Base-by-base conservation (phyloP, 139 green algal genomes). In the Nannochloris sp. region DNA sequence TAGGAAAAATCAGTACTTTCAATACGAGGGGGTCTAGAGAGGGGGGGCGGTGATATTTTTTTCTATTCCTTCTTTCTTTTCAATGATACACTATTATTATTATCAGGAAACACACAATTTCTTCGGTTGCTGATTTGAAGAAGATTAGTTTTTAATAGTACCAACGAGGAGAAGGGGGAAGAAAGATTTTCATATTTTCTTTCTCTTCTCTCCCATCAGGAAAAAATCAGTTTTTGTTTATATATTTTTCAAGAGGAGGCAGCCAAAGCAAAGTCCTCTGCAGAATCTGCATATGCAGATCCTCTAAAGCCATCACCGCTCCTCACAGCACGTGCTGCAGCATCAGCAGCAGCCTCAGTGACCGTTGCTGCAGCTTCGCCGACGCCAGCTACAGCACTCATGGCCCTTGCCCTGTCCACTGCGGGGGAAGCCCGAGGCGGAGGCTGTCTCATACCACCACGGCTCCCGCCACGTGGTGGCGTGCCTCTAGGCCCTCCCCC, bases 311-410 rank as follows among this genome's bases (percentile, higher is more conserved):
- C 60, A 12, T 44, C 33, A 1, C 60, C 60, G 60, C 47, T 65
- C 38, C 48, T 38, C 46, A 70, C 35, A 3, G 61, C 58, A 8
- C 5, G 34, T 32, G 61, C 42, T 27, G 60, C 67, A 0, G 34
- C 34, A 23, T 53, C 55, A 39, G 68, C 38, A 29, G 35, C 35
- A 13, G 61, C 47, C 37, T 74, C 32, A 19, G 7, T 56, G n/a
- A 25, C 25, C 19, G 19, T 14, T 6, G 7, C 19, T 9, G 29
- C 67, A 12, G 47, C 67, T 14, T 54, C 34, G 4, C 67, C 67
- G 55, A 74, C 67, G 19, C 67, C 67, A 14, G 67, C 47, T 6
- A 74, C 44, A 31, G 60, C 60, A 54, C 34, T 33, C 31, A 66
- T 54, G 13, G 60, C 60, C 13, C 60, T 27, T 15, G 60, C 60